phyloP scores from a whole-genome alignment of 2,329 filamentous ascomycete species.

The Fusarium ambrosium region DNA sequence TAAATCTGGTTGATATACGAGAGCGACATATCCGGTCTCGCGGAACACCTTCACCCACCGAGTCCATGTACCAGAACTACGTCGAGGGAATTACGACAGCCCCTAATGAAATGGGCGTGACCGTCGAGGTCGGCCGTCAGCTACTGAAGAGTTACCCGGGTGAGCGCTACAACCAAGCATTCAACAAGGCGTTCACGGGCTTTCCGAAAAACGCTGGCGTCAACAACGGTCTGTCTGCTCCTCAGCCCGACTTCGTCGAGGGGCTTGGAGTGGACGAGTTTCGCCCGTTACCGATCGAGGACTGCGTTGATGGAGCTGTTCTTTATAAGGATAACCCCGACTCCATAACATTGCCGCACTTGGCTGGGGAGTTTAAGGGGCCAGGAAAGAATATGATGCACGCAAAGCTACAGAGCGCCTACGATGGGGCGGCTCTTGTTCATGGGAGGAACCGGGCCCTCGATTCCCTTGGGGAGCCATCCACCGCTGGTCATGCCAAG shows the following conservation, averaged over 20 bases:
- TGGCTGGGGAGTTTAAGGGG: constrained; percentile 46
- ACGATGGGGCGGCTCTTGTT: constrained; percentile 47
- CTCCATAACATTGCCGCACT: constrained; percentile 47
- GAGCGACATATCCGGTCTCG: background rate
- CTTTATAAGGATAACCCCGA: constrained; percentile 32
- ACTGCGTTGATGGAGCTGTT: constrained; percentile 29
- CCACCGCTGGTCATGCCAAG: constrained; percentile 36
- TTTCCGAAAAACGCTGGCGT: constrained; percentile 45
- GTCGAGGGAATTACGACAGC: background rate
- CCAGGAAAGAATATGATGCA: constrained; percentile 20
- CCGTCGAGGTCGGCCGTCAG: rapidly evolving
- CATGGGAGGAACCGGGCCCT: constrained; percentile 47
- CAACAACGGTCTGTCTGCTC: constrained; percentile 45
- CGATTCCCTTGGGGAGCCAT: constrained; percentile 21
- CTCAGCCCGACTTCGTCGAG: constrained; percentile 48
- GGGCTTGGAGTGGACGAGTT: constrained; percentile 30
- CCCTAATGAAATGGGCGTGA: background rate
- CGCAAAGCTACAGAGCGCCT: constrained; percentile 37
- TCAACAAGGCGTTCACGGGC: constrained; percentile 28
- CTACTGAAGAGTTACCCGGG: constrained; percentile 37
- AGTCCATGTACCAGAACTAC: background rate
- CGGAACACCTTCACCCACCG: background rate
- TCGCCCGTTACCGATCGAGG: constrained; percentile 17
- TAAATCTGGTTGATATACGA: background rate
- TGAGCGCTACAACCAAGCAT: background rate